A percentile compares a stretch with the other conserved stretches of the same genome.
phyloP scores from a whole-genome alignment of 345 rosid species.

The Noccaea caerulescens region DNA sequence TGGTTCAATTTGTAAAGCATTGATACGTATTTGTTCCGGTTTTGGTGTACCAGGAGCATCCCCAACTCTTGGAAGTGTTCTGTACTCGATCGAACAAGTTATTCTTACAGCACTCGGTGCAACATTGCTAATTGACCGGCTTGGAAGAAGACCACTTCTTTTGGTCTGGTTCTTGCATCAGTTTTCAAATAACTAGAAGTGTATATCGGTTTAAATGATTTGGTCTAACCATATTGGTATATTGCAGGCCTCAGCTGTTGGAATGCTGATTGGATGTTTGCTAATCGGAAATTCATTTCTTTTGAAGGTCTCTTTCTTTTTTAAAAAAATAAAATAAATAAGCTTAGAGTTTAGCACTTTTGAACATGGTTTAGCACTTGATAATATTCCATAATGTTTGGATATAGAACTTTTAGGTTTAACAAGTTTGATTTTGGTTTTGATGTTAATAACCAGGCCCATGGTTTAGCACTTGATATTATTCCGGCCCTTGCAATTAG shows the following conservation, averaged over 20 bases:
- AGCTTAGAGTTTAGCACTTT: not conserved
- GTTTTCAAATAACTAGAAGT: not conserved
- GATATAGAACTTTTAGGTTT: not conserved
- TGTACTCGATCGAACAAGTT: slow-evolving; percentile 50
- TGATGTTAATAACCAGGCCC: slow-evolving; percentile 37
- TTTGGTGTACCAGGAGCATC: slow-evolving; percentile 44
- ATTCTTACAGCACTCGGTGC: slow-evolving; percentile 47
- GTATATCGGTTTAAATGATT: not conserved
- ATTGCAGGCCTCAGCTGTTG: slow-evolving; percentile 51
- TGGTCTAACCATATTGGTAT: not conserved
- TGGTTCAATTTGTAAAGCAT: not conserved
- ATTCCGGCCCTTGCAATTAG: slow-evolving; percentile 48
- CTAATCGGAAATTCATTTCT: slow-evolving; percentile 51
- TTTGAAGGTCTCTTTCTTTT: slow-evolving; percentile 42
- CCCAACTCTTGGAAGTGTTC: slow-evolving; percentile 51
- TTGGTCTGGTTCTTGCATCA: slow-evolving; percentile 35
- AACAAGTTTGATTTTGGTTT: slow-evolving; percentile 9
- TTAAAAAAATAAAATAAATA: not conserved
- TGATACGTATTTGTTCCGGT: not conserved
- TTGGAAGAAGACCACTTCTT: slow-evolving; percentile 58
- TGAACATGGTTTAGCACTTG: too few species aligned
- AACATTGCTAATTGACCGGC: slow-evolving; percentile 48
- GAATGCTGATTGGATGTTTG: slow-evolving; percentile 48
- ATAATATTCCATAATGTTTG: not conserved
- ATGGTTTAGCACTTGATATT: slow-evolving; percentile 39